Percentiles rank a stretch among this genome's conserved stretches.
Evolutionary conservation across 495 filamentous ascomycete species (phyloP).

Genomic region (Lasiosphaeria hispida): DNA sequence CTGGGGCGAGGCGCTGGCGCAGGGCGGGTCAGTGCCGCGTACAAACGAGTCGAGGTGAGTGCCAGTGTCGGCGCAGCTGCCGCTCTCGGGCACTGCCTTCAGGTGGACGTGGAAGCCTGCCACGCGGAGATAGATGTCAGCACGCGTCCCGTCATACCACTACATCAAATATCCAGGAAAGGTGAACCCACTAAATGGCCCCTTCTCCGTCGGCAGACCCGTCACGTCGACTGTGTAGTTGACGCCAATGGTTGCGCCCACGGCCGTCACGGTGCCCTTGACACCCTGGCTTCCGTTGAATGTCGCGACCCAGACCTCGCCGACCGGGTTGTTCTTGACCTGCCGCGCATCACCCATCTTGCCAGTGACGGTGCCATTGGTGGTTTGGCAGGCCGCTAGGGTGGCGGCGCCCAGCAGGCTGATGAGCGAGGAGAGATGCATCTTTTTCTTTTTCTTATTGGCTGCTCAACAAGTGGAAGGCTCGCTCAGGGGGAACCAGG

Average conservation of each 20-base stretch:
- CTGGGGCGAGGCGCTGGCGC: conserved; percentile 57
- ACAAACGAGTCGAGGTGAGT: conserved; percentile 54
- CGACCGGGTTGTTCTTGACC: conserved; percentile 57
- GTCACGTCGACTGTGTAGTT: conserved; percentile 57
- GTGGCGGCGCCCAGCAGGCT: conserved; percentile 41
- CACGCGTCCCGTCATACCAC: neutral
- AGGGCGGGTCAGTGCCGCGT: conserved; percentile 62
- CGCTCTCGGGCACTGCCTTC: conserved; percentile 62
- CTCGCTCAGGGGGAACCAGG: neutral
- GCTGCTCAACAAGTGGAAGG: neutral
- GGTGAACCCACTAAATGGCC: conserved; percentile 65
- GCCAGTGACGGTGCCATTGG: conserved; percentile 33
- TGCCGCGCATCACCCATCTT: conserved; percentile 54
- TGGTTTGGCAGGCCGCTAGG: conserved; percentile 40
- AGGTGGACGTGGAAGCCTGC: conserved; percentile 79
- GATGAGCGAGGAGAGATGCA: conserved; percentile 41
- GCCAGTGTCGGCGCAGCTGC: conserved; percentile 70
- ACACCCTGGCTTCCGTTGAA: conserved; percentile 43
- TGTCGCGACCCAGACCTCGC: conserved; percentile 53
- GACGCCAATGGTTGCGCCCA: conserved; percentile 55
- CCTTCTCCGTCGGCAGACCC: conserved; percentile 59
- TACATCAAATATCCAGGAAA: neutral
- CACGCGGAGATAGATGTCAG: conserved; percentile 12
- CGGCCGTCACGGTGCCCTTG: conserved; percentile 58
- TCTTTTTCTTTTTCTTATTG: conserved; percentile 20